Evolutionary conservation across 2,329 filamentous ascomycete genomes (phyloP), one percentile per base, ranked within the genome.

Genomic region (Pseudogymnoascus sp.): DNA sequence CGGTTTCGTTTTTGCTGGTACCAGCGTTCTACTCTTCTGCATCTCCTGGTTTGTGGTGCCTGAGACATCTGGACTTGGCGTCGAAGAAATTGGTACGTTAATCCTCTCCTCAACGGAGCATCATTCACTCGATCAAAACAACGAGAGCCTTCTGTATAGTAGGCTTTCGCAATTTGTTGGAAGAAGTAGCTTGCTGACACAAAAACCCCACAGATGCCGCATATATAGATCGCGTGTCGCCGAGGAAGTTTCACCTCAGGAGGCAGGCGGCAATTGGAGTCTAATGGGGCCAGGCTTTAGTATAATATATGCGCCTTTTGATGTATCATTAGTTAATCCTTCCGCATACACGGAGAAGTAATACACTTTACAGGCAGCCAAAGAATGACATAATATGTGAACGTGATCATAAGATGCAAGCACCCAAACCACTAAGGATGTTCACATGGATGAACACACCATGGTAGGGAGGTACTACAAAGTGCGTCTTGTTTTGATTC

Each of bases 1-100:
- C 1, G 76, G 75, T 0, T 77, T 78, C 33, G 68, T 79, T 0
- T 79, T 72, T 62, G 71, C 73, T 0, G 75, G 70, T 0, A 70
- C 75, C 11, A 76, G 75, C 65, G 63, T 73, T 2, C 61, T 76
- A 1, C 72, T 74, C 16, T 69, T 75, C 2, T 62, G 72, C 1
- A 52, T 77, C 0, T 75, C 77, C 0, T 85, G 75, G 72, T 71
- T 75, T 9, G 72, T 74, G 36, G 72, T 84, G 0, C 82, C 83
- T 0, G 82, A 85, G 68, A 83, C 82, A 72, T 80, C 79, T 69
- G 78, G 78, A 3, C 70, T 79, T 19, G 78, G 71, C 1, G 72
- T 77, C 0, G 72, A 72, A 38, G 79, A 83, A 66, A 79, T 84
- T 63, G 80, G 84, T 68, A 64, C 58, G 63, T 38, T 64, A 25